phyloP scores from a whole-genome alignment of 164 flowering plant species.

The Chimonanthus praecox region DNA sequence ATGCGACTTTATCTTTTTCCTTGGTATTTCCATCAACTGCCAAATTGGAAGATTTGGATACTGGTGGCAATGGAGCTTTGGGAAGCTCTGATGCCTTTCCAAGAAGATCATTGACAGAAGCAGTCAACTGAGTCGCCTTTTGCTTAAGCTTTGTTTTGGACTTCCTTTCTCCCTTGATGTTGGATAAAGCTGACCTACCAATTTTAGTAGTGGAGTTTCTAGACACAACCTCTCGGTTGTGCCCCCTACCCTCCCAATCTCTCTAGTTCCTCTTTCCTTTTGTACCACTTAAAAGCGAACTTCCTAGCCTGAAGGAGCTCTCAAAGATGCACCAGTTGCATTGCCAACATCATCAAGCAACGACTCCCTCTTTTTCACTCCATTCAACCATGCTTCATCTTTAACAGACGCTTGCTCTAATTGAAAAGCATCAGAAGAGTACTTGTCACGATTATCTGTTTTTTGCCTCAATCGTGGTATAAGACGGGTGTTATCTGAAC shows the following conservation, averaged over 20 bases:
- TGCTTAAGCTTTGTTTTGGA: conserved; percentile 78
- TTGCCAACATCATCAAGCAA: conserved; percentile 75
- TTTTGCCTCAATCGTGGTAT: conserved; percentile 31
- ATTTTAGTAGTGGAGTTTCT: conserved; percentile 49
- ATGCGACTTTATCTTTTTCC: conserved; percentile 30
- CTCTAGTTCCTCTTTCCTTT: conserved; percentile 94
- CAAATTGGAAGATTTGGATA: conserved; percentile 31
- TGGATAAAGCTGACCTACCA: conserved; percentile 56
- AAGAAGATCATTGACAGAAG: conserved; percentile 62
- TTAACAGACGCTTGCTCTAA: conserved; percentile 41
- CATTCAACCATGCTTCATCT: conserved; percentile 49
- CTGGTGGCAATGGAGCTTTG: conserved; percentile 31
- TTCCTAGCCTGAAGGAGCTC: conserved; percentile 41
- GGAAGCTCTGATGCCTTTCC: conserved; percentile 55
- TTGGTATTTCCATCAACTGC: conserved; percentile 25
- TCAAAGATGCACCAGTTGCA: conserved; percentile 25
- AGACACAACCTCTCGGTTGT: conserved; percentile 42
- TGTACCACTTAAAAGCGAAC: conserved; percentile 49
- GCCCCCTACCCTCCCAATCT: conserved; percentile 78
- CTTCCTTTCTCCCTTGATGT: conserved; percentile 76
- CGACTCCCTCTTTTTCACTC: conserved; percentile 72
- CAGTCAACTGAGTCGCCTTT: conserved; percentile 68
- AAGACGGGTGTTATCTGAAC: conserved; percentile 39
- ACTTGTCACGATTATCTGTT: conserved; percentile 32
- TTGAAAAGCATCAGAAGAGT: conserved; percentile 31